These are phyloP conservation scores for Curvularia sp. DNA, from an alignment of 2,329 filamentous ascomycete species.

Conservation along the genomic window DNA sequence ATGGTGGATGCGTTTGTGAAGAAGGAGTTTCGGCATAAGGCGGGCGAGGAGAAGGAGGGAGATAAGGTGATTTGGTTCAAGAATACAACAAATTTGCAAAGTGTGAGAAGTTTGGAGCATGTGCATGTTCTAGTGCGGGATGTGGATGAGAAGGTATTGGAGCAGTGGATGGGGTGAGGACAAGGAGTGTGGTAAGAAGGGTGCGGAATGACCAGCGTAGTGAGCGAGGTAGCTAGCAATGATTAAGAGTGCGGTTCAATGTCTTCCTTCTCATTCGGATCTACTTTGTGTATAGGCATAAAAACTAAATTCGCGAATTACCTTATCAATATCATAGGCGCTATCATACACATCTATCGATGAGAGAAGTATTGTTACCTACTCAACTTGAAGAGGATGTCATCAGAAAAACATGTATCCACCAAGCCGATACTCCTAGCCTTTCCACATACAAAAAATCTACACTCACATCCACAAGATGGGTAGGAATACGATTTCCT, in stretches of 20 bases:
- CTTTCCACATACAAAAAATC: no score
- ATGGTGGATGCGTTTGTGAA: slow-evolving; percentile 45
- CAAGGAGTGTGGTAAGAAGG: no score
- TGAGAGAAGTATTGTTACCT: no score
- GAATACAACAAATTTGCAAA: slow-evolving; percentile 68
- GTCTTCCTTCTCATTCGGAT: background rate
- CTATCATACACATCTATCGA: no score
- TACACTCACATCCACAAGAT: background rate
- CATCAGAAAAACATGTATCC: no score
- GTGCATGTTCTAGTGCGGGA: slow-evolving; percentile 76
- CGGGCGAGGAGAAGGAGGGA: slow-evolving; percentile 46
- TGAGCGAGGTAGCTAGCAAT: background rate
- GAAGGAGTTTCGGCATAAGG: slow-evolving; percentile 57
- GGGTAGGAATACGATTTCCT: background rate
- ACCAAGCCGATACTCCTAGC: no score
- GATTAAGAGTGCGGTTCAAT: background rate
- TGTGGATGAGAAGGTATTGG: slow-evolving; percentile 64
- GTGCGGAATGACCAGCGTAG: no score
- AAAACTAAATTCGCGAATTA: background rate
- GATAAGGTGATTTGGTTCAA: slow-evolving; percentile 69
- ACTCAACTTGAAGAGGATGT: no score
- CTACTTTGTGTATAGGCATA: background rate
- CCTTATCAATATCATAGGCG: background rate
- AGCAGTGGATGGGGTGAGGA: slow-evolving; percentile 18
- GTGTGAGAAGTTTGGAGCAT: slow-evolving; percentile 72